These are phyloP conservation scores for Wickerhamomyces sp. DNA, from an alignment of 1,139 yeast species.

Conservation along the genomic window DNA sequence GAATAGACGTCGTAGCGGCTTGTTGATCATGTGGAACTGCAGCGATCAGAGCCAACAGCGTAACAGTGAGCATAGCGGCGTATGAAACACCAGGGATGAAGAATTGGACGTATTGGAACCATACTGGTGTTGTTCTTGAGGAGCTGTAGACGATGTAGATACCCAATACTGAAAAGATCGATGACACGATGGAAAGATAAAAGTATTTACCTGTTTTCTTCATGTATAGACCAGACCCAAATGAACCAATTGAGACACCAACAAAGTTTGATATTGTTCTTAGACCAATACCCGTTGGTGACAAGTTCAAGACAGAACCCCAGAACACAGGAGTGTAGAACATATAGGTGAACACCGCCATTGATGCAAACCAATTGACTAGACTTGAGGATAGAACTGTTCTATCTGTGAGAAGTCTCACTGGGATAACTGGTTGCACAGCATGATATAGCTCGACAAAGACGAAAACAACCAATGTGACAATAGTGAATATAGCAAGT, in stretches of 20 bases:
- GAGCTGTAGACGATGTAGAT: conserved; percentile 26
- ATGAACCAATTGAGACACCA: conserved; percentile 60
- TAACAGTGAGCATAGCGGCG: conserved; percentile 54
- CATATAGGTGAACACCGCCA: conserved; percentile 43
- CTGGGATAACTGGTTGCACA: conserved; percentile 60
- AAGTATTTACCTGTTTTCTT: conserved; percentile 59
- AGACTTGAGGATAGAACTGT: conserved; percentile 57
- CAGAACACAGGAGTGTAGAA: conserved; percentile 60
- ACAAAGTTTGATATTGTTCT: conserved; percentile 57
- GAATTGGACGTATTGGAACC: conserved; percentile 20
- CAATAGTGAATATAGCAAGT: conserved; percentile 21
- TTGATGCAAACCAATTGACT: conserved; percentile 61
- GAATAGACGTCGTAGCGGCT: conserved; percentile 71
- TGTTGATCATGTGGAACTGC: conserved; percentile 58
- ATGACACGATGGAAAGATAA: conserved; percentile 37
- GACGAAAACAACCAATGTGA: conserved; percentile 30
- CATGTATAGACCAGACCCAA: conserved; percentile 62
- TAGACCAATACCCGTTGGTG: conserved; percentile 54
- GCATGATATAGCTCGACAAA: conserved; percentile 51
- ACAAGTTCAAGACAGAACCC: conserved; percentile 45
- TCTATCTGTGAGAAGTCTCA: conserved; percentile 41
- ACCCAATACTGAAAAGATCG: conserved; percentile 41
- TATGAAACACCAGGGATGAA: conserved; percentile 52
- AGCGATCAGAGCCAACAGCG: conserved; percentile 56
- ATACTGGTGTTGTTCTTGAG: conserved; percentile 13